Evolutionary conservation across 305 asterid species (phyloP).

Genomic region (Withania somnifera): DNA sequence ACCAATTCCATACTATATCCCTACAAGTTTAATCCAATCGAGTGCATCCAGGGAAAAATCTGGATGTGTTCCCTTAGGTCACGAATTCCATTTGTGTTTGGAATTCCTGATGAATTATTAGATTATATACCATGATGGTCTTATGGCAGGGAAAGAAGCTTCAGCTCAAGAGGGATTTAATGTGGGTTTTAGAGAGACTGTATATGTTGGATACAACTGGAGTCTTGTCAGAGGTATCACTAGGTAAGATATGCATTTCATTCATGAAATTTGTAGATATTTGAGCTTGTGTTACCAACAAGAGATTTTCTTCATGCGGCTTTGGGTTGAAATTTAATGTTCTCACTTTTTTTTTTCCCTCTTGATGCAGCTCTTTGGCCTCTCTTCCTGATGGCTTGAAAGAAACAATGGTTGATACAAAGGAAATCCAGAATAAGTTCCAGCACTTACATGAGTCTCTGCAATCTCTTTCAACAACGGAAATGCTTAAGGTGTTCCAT

Average conservation of each 20-base stretch:
- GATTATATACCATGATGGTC: constrained; percentile 91
- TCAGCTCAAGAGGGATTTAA: constrained; percentile 80
- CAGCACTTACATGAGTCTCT: constrained; percentile 39
- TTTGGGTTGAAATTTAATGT: background rate
- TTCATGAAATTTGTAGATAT: background rate
- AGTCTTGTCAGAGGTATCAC: constrained; percentile 72
- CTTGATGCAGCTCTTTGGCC: constrained; percentile 37
- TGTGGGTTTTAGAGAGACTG: constrained; percentile 59
- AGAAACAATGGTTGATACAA: constrained; percentile 49
- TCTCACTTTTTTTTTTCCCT: background rate
- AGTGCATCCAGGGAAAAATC: background rate
- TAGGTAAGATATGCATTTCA: constrained; percentile 26
- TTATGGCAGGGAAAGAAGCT: constrained; percentile 70
- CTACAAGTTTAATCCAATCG: background rate
- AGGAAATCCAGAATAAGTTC: constrained; percentile 42
- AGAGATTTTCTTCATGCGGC: background rate
- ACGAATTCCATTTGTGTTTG: background rate
- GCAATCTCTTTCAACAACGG: constrained; percentile 39
- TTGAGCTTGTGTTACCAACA: background rate
- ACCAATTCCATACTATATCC: constrained; percentile 65
- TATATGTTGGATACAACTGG: constrained; percentile 52
- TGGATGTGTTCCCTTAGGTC: background rate
- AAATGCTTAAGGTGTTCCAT: constrained; percentile 41
- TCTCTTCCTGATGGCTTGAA: constrained; percentile 41
- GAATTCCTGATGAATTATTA: constrained; percentile 20